Evolutionary conservation across 148 eudicot genomes (phyloP), one percentile per base, ranked within the genome.

Genomic region (Pouteria glomerata): DNA sequence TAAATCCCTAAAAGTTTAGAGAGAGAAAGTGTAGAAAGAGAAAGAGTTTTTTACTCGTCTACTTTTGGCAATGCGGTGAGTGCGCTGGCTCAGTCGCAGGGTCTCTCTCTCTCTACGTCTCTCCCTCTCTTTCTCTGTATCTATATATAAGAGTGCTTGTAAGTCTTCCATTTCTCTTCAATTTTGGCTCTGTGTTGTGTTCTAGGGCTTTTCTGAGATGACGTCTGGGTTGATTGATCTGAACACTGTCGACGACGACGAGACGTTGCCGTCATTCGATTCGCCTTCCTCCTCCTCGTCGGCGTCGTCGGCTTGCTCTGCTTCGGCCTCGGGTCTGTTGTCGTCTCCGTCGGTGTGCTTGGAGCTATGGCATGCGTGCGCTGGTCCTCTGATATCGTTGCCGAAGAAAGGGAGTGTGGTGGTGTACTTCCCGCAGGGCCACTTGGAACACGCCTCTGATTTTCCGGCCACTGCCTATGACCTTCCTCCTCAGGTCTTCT

Each of bases 321-420:
- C 77, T 37, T 69, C 57, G 72, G 72, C 78, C 19, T 31, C 53
- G 74, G 67, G 52, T 44, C 33, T 68, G 29, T 45, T 60, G 41
- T 13, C 76, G 69, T 16, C 75, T 27, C 59, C 87, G 31, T 63
- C 80, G 68, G 96, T 91, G 71, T 89, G 97, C 84, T 83, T 94
- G 97, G 98, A 94, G 89, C 87, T 92, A 1, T 92, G 96, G 99
- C 99, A 95, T 76, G 99, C 99, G 26, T 92, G 99, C 77, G 99
- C 97, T 4, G 99, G 99, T 7, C 96, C 97, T 16, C 35, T 84
- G 35, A 84, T 87, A 51, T 85, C 96, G 57, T 60, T 90, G 47
- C 99, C 99, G 42, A 92, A 84, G 81, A 95, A 87, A 72, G 94
- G 96, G 3, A 84, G 85, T 70, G 78, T 83, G 33, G 94, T 95